phyloP scores from a whole-genome alignment of 2,329 filamentous ascomycete species.

The Diaporthe longicolla region DNA sequence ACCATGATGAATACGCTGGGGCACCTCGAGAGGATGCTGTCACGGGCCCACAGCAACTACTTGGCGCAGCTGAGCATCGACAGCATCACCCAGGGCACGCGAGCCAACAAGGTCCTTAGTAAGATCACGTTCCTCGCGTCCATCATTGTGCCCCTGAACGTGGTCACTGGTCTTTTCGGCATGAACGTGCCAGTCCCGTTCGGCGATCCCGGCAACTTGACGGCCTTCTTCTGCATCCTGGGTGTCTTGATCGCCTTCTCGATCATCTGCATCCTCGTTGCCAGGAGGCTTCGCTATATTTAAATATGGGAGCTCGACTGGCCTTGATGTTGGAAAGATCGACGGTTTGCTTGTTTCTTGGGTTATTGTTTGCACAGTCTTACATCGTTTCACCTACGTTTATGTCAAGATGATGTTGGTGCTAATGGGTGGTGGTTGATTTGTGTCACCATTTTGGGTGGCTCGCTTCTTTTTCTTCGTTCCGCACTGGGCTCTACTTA shows the following conservation, averaged over 20 bases:
- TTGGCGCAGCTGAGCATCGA: conserved; percentile 94
- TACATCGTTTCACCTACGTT: neutral
- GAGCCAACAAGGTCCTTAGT: conserved; percentile 89
- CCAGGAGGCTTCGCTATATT: conserved; percentile 62
- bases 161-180: conserved; percentile 88
- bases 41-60: conserved; percentile 94
- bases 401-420: conserved; percentile 7
- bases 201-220: conserved; percentile 64
- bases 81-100: conserved; percentile 88
- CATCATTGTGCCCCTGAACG: conserved; percentile 94
- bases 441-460: conserved; percentile 25
- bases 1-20: conserved; percentile 98
- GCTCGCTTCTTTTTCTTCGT: conserved; percentile 2
- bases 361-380: neutral
- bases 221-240: conserved; percentile 67
- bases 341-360: neutral
- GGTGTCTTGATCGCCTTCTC: conserved; percentile 68
- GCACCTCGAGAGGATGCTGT: conserved; percentile 98
- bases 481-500: conserved; percentile 21
- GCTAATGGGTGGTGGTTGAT: conserved; percentile 25
- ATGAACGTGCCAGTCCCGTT: conserved; percentile 89
- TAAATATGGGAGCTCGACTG: conserved; percentile 45
- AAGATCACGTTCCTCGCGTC: conserved; percentile 96
- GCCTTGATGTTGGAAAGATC: neutral
- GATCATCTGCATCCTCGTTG: conserved; percentile 60